Base-by-base conservation (phyloP, 73 alveolate species). In the Durusdinium trenchii region DNA sequence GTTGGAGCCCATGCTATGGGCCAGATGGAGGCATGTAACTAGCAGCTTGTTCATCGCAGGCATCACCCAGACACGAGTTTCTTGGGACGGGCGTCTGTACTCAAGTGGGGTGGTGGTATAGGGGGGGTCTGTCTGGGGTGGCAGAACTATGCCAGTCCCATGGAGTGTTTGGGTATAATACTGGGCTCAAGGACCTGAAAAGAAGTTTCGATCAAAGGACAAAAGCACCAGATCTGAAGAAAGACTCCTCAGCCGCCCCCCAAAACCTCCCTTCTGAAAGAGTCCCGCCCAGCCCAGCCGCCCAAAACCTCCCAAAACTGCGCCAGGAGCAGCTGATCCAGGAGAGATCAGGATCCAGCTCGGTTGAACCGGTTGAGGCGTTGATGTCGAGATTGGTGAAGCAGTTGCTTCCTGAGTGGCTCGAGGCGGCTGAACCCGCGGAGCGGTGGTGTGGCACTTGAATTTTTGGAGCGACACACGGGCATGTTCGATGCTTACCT, bases 311-410 rank as follows among this genome's bases (percentile, higher is more conserved):
- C 67, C 26, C 12, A 60, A 23, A 14, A 14, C 35, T 45, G 91
- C 62, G 91, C 60, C 32, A 47, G 51, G 7, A 6, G 69, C 69
- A 32, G 45, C 69, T 26, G 43, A 28, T 36, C n/a, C n/a, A 52
- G 16, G 64, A n/a, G n/a, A n/a, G 2, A 16, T 30, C 85, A 32
- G 51, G 32, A 61, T 30, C 85, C 48, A 2, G 85, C 36, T 23
- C 32, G 36, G 52, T 40, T 73, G 36, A n/a, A 6, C 4, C 36
- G 85, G 28, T 35, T 43, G 91, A 81, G 91, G 64, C 20, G 23
- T 64, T 81, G 47, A 81, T 81, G 91, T 60, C 91, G 32, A 32
- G 51, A 36, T 52, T 81, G 43, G 91, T 81, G 46, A 81, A 43
- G 20, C 67, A 36, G 40, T 30, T 42, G 28, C 91, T 81, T 26